These are phyloP conservation scores for Striga hermonthica DNA, from an alignment of 305 asterid genomes.

Conservation along the genomic window DNA sequence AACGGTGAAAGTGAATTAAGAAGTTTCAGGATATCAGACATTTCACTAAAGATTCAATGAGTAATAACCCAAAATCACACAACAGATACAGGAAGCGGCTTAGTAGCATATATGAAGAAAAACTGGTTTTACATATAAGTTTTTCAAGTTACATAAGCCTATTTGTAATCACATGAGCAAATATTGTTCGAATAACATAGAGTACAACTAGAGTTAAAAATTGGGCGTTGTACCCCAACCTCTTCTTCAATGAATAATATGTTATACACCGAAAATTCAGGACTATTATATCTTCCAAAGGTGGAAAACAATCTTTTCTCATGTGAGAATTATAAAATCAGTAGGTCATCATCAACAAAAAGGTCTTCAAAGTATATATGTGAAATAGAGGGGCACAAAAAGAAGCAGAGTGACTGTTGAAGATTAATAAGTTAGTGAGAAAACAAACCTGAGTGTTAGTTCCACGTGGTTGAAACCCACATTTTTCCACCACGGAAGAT, in stretches of 20 bases:
- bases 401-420: neutral
- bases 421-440: constrained; percentile 1
- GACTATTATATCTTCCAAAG: neutral
- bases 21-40: neutral
- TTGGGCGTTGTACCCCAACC: neutral
- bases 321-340: neutral
- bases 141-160: neutral
- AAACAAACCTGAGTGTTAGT: constrained; percentile 84
- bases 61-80: constrained; percentile 9
- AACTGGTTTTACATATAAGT: constrained; percentile 5
- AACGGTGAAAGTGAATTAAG: neutral
- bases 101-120: neutral
- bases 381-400: neutral
- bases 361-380: constrained; percentile 3
- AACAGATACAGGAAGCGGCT: neutral
- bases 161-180: neutral
- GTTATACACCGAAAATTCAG: neutral
- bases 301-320: neutral
- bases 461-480: constrained; percentile 99
- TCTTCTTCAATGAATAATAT: too few relatives aligned
- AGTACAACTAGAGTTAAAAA: neutral
- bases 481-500: constrained; percentile 89
- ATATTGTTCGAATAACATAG: constrained; percentile 1
- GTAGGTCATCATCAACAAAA: neutral
- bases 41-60: constrained; percentile 2